Percentiles rank a stretch among this genome's conserved stretches.
These are phyloP conservation scores for Plasmodium berghei DNA, from an alignment of 169 alveolate genomes.

Conservation along the genomic window DNA sequence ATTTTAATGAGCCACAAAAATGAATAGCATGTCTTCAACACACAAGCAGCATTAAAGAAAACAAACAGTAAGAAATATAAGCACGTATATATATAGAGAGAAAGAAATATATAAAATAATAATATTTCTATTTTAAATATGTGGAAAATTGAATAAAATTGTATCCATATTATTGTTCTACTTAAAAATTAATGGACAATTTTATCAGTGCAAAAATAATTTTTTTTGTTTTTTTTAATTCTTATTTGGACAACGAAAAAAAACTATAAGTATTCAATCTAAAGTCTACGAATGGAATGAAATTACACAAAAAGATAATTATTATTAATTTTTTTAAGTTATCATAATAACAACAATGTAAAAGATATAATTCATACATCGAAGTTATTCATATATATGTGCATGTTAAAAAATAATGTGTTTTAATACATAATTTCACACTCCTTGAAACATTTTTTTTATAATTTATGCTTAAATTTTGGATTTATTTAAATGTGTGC, in stretches of 20 bases:
- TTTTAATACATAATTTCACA: background rate
- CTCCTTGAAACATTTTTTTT: background rate
- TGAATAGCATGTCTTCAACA: too few relatives aligned
- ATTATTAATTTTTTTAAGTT: too few relatives aligned
- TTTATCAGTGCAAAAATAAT: background rate
- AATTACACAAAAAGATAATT: background rate
- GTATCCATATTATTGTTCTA: background rate
- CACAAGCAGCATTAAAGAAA: too few relatives aligned
- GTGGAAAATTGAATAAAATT: background rate
- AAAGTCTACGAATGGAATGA: background rate
- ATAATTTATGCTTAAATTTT: background rate
- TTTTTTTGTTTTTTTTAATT: background rate
- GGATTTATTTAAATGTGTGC: conserved; percentile 39
- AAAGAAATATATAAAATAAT: too few relatives aligned
- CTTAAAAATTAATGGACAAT: background rate
- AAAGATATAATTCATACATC: too few relatives aligned
- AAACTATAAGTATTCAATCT: background rate
- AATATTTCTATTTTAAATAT: background rate
- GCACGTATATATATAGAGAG: too few relatives aligned
- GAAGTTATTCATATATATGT: too few relatives aligned
- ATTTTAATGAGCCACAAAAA: too few relatives aligned
- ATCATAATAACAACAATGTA: too few relatives aligned
- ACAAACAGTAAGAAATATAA: too few relatives aligned
- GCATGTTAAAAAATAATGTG: too few relatives aligned
- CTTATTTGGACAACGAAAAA: background rate